These are phyloP conservation scores for Chaetomium tenue DNA, from an alignment of 495 filamentous ascomycete genomes.

Conservation along the genomic window DNA sequence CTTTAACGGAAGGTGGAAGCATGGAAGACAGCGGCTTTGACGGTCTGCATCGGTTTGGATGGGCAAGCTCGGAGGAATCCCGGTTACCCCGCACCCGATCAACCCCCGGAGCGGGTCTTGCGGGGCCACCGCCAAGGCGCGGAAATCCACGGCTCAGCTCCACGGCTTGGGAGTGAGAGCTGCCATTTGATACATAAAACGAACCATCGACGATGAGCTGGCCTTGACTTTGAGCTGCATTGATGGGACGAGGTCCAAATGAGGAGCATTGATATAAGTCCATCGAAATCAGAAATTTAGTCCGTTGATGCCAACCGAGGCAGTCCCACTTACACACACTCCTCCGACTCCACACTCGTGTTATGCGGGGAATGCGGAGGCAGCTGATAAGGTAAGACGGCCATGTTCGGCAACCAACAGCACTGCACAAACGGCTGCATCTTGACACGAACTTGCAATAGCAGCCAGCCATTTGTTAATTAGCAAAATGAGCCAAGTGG, in stretches of 20 bases:
- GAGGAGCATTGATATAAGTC: no score
- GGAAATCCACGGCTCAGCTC: slow-evolving; percentile 26
- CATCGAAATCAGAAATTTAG: no score
- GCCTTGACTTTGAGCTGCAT: no score
- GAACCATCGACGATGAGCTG: not conserved
- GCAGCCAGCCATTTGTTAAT: not conserved
- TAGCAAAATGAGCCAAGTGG: not conserved
- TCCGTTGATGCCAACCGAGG: no score
- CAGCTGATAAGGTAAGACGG: not conserved
- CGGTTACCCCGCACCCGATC: slow-evolving; percentile 17
- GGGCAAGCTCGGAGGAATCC: not conserved
- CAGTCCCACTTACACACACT: no score
- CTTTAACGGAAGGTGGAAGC: not conserved
- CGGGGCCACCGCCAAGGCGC: not conserved
- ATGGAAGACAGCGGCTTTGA: not conserved
- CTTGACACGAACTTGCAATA: not conserved
- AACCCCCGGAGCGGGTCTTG: not conserved
- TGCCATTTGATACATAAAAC: not conserved
- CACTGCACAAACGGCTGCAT: not conserved
- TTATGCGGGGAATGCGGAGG: slow-evolving; percentile 2
- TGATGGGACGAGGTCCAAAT: no score
- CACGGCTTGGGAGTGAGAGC: not conserved
- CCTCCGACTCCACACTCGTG: not conserved
- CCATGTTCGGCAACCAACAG: not conserved
- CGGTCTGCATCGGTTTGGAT: not conserved